phyloP scores from a whole-genome alignment of 352 stramenopile genomes.

The Phytopythium delawarense region DNA sequence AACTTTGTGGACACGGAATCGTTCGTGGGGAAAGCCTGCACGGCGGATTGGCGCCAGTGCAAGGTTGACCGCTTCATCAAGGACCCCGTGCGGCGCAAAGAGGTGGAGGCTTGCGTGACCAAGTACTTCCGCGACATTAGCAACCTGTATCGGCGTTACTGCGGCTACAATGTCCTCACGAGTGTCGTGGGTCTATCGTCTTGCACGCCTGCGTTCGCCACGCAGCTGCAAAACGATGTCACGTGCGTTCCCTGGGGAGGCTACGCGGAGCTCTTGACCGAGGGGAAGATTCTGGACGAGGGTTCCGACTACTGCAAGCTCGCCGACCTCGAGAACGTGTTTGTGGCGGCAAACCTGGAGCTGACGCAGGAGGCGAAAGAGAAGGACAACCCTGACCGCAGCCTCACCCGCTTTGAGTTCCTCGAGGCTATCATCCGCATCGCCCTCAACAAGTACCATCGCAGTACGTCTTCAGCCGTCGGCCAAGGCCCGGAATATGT shows the following conservation, averaged over 20 bases:
- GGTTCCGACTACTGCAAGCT: slow-evolving; percentile 58
- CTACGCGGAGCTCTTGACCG: slow-evolving; percentile 65
- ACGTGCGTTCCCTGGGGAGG: slow-evolving; percentile 66
- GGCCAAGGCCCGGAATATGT: not conserved
- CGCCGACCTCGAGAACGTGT: slow-evolving; percentile 76
- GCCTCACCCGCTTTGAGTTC: slow-evolving; percentile 76
- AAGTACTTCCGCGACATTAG: slow-evolving; percentile 51
- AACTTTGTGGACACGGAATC: slow-evolving; percentile 66
- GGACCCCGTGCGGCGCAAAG: slow-evolving; percentile 42
- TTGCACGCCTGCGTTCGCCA: slow-evolving; percentile 30
- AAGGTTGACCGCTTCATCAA: slow-evolving; percentile 78
- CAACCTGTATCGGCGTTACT: slow-evolving; percentile 65
- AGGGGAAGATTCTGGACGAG: slow-evolving; percentile 63
- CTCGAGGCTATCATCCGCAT: slow-evolving; percentile 73
- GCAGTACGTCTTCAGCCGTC: slow-evolving; percentile 30
- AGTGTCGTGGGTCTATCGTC: slow-evolving; percentile 38
- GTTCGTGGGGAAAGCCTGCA: slow-evolving; percentile 60
- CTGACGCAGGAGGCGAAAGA: slow-evolving; percentile 74
- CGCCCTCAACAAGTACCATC: slow-evolving; percentile 74
- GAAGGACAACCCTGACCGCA: slow-evolving; percentile 76
- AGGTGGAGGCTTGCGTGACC: slow-evolving; percentile 52
- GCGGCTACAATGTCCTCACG: slow-evolving; percentile 53
- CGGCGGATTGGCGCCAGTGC: slow-evolving; percentile 66
- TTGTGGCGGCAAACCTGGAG: slow-evolving; percentile 74
- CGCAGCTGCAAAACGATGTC: slow-evolving; percentile 64